A percentile compares a stretch with the other conserved stretches of the same genome.
Conservation (phyloP, 257 asterid species). For the Penstemon eatonii region DNA sequence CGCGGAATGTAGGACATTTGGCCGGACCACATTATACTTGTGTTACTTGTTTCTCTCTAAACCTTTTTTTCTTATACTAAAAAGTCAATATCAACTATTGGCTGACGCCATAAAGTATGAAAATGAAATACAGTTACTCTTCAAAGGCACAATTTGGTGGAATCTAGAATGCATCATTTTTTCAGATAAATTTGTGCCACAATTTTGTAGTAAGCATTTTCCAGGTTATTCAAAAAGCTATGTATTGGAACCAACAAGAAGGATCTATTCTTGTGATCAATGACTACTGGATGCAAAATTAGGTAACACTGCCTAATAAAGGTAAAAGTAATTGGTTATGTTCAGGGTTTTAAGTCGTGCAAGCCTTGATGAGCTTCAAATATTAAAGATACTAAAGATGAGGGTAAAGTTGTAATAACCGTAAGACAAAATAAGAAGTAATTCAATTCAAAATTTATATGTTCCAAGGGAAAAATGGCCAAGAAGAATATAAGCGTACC, state of each 20-base stretch:
- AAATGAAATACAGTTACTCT: slow-evolving; percentile 1
- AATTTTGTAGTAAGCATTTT: slow-evolving; percentile 18
- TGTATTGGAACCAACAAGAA: slow-evolving; percentile 4
- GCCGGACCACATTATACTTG: no score
- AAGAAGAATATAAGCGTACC: slow-evolving; percentile 41
- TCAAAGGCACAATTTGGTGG: not conserved
- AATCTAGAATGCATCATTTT: not conserved
- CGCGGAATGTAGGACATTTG: no score
- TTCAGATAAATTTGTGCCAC: not conserved
- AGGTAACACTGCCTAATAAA: not conserved
- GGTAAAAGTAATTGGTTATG: slow-evolving; percentile 4
- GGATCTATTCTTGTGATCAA: slow-evolving; percentile 10
- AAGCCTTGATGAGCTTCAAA: slow-evolving; percentile 10
- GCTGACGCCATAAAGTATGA: slow-evolving; percentile 4
- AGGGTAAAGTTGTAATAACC: slow-evolving; percentile 1
- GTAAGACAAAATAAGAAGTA: slow-evolving; percentile 13
- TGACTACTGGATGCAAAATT: not conserved
- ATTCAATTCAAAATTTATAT: not conserved
- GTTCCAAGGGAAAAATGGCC: slow-evolving; percentile 11
- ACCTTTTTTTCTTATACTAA: not conserved
- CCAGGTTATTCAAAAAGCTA: not conserved
- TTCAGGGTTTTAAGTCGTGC: not conserved
- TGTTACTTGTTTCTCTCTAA: not conserved
- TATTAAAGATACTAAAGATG: slow-evolving; percentile 5
- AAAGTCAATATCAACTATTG: not conserved